These are phyloP conservation scores for Eucalyptus erythrocorys DNA, from an alignment of 345 rosid genomes.

Conservation along the genomic window DNA sequence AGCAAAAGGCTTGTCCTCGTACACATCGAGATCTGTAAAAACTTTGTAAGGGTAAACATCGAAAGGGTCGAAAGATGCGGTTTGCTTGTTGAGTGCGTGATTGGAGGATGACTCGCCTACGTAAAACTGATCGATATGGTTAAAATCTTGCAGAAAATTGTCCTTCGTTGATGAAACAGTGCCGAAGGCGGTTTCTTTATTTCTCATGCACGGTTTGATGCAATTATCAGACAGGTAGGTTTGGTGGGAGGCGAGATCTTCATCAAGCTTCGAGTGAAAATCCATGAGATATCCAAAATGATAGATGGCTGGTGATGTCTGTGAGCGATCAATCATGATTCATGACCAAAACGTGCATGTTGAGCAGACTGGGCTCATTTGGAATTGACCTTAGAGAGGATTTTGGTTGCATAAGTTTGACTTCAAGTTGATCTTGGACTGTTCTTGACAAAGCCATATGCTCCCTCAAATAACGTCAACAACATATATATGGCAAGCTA, in stretches of 20 bases:
- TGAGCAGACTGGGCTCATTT: neutral
- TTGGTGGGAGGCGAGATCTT: constrained; percentile 4
- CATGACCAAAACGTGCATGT: neutral
- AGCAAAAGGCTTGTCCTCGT: constrained; percentile 46
- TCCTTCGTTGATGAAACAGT: constrained; percentile 8
- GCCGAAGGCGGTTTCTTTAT: constrained; percentile 17
- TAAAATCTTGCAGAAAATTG: constrained; percentile 43
- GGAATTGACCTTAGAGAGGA: neutral
- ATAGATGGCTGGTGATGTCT: neutral
- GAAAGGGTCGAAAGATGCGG: constrained; percentile 12
- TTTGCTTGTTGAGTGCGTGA: neutral
- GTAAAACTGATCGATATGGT: constrained; percentile 29
- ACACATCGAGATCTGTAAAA: constrained; percentile 21
- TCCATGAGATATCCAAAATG: constrained; percentile 1
- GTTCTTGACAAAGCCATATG: neutral
- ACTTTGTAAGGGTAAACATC: constrained; percentile 30
- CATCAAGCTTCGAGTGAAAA: neutral
- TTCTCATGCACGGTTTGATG: constrained; percentile 14
- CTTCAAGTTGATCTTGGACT: neutral
- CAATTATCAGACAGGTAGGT: constrained; percentile 5
- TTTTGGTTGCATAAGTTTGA: neutral
- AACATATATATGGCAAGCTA: neutral
- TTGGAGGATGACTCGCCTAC: constrained; percentile 30
- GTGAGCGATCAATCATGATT: neutral
- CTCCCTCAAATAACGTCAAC: neutral